Percentiles rank a stretch among this genome's conserved stretches.
These are phyloP conservation scores for Xylaria longipes DNA, from an alignment of 495 filamentous ascomycete genomes.

Conservation along the genomic window DNA sequence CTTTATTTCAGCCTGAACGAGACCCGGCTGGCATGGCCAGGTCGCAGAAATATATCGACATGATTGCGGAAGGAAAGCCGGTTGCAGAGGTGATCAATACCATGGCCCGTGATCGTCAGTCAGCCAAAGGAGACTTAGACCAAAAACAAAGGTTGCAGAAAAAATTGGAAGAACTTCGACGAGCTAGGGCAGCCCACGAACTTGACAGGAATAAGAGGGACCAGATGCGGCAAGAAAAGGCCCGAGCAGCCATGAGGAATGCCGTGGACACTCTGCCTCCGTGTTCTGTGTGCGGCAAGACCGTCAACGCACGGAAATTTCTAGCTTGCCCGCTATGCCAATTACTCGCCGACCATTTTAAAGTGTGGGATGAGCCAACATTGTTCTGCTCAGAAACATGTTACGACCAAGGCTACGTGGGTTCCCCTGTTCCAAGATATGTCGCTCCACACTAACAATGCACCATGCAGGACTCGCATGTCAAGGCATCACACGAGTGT, in stretches of 20 bases:
- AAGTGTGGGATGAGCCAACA: conserved; percentile 33
- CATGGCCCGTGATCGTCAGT: conserved; percentile 47
- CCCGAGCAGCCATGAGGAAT: conserved; percentile 33
- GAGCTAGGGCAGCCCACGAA: conserved; percentile 52
- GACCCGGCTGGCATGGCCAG: conserved; percentile 31
- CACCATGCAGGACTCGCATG: conserved; percentile 31
- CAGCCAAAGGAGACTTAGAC: conserved; percentile 38
- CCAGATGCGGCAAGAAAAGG: conserved; percentile 41
- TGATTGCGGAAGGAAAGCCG: conserved; percentile 41
- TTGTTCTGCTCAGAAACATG: conserved; percentile 56
- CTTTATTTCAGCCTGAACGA: conserved; percentile 42
- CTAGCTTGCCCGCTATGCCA: conserved; percentile 50
- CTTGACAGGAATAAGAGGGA: conserved; percentile 47
- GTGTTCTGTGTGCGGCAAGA: conserved; percentile 46
- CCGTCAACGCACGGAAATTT: conserved; percentile 36
- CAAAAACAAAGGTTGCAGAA: conserved; percentile 44
- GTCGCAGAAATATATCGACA: conserved; percentile 48
- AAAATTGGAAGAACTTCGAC: conserved; percentile 49
- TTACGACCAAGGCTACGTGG: conserved; percentile 49
- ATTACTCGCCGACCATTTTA: conserved; percentile 39
- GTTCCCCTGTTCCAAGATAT: conserved; percentile 24
- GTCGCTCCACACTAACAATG: conserved; percentile 19
- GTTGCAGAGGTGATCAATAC: conserved; percentile 47
- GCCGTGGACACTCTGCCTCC: conserved; percentile 44
- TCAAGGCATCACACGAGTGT: conserved; percentile 34